Evolutionary conservation across 2,329 filamentous ascomycete species (phyloP), one percentile per base, ranked within the genome.

Genomic region (Sclerotinia sclerotiorum): DNA sequence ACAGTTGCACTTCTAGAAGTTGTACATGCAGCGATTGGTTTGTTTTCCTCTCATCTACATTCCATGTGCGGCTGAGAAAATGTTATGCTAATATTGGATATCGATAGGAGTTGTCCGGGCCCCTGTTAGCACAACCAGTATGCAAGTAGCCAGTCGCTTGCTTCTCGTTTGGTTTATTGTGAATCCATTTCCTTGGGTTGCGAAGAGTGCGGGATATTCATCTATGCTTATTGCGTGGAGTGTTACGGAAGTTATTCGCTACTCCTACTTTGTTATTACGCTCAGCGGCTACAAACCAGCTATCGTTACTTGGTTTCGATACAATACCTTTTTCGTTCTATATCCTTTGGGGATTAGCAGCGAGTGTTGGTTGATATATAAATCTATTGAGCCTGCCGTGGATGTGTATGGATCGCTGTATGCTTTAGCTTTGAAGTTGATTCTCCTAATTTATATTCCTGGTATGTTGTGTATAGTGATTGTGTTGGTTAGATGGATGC

Each of bases 311-410:
- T 97, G 93, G 91, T 82, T 96, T 79, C 85, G 93, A 74, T 94
- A 97, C 81, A 97, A 96, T 79, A 93, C 92, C 10, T 99, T 99
- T 81, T 93, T 92, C 75, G 82, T 97, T 49, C 86, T 99, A 29
- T 99, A 99, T 80, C 95, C 95, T 0, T 79, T 98, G 69, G 95
- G 95, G 54, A 97, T 98, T 77, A 84, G 86, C 52, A 95, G 91
- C 81, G 95, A 99, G 84, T 92, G 90, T 76, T 87, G 85, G 80
- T 84, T 97, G 76, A 88, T 98, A 65, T 92, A 88, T 77, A 82
- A 84, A 68, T 88, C 92, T 1, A 85, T 90, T 61, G 83, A 80
- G 17, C 88, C 90, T 2, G 87, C 87, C 61, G 81, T 75, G 72
- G 78, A 81, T 72, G 82, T 79, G 72, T 82, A 80, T 76, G 44